Base-by-base conservation (phyloP, 352 stramenopile species). In the Pythium dissotocum region DNA sequence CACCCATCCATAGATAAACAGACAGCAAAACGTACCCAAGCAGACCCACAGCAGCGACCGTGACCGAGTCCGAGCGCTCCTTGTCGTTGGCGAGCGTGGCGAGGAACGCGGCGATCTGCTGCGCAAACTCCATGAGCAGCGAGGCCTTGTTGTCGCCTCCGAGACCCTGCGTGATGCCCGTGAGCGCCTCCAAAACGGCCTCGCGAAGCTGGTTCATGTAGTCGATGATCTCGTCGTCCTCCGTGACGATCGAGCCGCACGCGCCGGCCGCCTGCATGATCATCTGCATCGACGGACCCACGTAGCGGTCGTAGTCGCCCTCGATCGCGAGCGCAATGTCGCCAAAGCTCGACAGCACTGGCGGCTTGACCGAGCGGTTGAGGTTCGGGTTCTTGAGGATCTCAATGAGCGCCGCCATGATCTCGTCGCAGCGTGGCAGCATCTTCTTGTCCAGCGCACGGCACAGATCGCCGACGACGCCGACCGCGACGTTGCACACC, bases 201-300 rank as follows among this genome's bases (percentile, higher is more conserved):
- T 98, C 93, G 55, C 96, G 87, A 10, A 99, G 83, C 58, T 90
- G 82, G 79, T 99, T 99, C 74, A 99, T 97, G 76, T 98, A 99
- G 48, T 98, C 95, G 68, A 99, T 91, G n/a, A 98, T 86, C 58
- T 99, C 97, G 65, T 99, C 97, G 70, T 99, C 97, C 62, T 99
- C 93, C 6, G 91, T 92, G 24, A 88, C 77, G 54, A 97, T 94
- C 14, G 83, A 80, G 32, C 84, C 79, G 33, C 92, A 97, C n/a
- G 88, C 81, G 32, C 90, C 88, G 13, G 96, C 93, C 6, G 88
- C 88, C 67, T 96, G 87, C 36, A 93, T 64, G 49, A 97, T 91
- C 83, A 96, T 95, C 61, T 91, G 77, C 61, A 95, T 76, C 32
- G 91, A 91, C 46, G 85, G 77, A 18, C 73, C 69, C n/a, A 91